phyloP scores from a whole-genome alignment of 176 grass and related monocot genomes.

The maize (Zea mays) region DNA sequence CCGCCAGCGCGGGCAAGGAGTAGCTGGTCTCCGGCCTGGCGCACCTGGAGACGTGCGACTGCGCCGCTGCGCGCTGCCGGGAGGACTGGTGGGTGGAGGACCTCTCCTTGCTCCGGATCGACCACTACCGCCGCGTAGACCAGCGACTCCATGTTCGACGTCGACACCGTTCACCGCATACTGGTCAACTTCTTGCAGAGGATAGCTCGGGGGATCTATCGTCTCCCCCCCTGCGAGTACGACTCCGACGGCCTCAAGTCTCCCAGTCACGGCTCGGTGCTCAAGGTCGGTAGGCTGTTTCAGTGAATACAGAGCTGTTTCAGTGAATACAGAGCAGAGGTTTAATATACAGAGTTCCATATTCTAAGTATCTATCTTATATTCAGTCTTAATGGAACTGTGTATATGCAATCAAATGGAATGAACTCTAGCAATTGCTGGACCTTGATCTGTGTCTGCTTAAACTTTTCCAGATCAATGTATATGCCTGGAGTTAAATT shows the following conservation, averaged over 20 bases:
- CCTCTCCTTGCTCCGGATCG: slow-evolving; percentile 64
- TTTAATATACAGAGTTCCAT: too few species aligned
- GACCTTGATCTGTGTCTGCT: too few species aligned
- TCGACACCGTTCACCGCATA: slow-evolving; percentile 79
- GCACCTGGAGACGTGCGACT: slow-evolving; percentile 26
- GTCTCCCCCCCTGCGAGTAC: slow-evolving; percentile 44
- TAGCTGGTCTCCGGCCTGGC: slow-evolving; percentile 51
- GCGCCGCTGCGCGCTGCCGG: too few species aligned
- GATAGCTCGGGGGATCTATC: slow-evolving; percentile 72
- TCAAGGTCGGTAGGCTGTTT: slow-evolving; percentile 81
- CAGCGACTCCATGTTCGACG: slow-evolving; percentile 85
- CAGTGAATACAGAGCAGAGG: background rate
- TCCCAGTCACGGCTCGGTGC: slow-evolving; percentile 64
- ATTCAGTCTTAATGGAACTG: background rate
- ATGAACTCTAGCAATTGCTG: too few species aligned
- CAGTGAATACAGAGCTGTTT: too few species aligned
- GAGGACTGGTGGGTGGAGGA: slow-evolving; percentile 89
- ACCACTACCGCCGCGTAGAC: slow-evolving; percentile 75
- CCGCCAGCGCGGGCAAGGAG: slow-evolving; percentile 63
- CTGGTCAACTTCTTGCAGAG: slow-evolving; percentile 88
- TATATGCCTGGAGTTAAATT: too few species aligned
- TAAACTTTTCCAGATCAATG: too few species aligned
- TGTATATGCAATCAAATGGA: background rate
- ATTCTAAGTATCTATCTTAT: too few species aligned
- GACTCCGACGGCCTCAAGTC: slow-evolving; percentile 73